Conservation (phyloP, 192 early-diverging fungal species). For the Backusella psychrophila region DNA sequence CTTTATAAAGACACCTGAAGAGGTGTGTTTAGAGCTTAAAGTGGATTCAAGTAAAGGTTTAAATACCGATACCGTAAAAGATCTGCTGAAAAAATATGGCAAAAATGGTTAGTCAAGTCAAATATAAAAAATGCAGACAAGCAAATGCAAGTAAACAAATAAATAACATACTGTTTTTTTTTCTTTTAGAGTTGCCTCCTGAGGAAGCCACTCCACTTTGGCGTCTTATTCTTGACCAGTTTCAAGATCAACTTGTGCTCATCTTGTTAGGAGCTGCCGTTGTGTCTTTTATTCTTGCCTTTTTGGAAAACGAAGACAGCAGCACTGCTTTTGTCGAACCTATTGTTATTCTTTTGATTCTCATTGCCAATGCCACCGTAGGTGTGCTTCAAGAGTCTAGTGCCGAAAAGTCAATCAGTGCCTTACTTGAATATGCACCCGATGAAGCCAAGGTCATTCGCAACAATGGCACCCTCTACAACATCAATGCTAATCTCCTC, state of each 20-base stretch:
- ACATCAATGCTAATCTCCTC: slow-evolving; percentile 72
- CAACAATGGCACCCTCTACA: slow-evolving; percentile 61
- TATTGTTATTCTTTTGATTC: slow-evolving; percentile 94
- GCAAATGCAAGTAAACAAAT: background rate
- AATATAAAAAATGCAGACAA: background rate
- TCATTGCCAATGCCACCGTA: slow-evolving; percentile 97
- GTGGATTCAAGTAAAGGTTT: slow-evolving; percentile 71
- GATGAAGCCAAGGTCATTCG: slow-evolving; percentile 93
- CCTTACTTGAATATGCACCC: slow-evolving; percentile 93
- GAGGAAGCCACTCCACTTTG: slow-evolving; percentile 89
- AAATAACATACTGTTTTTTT: slow-evolving; percentile 9
- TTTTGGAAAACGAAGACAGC: slow-evolving; percentile 70
- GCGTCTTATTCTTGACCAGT: slow-evolving; percentile 94
- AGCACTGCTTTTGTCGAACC: slow-evolving; percentile 98
- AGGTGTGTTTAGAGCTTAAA: slow-evolving; percentile 56
- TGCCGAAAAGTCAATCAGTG: slow-evolving; percentile 97
- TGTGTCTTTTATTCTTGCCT: slow-evolving; percentile 90
- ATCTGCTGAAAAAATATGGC: slow-evolving; percentile 66
- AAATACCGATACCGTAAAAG: slow-evolving; percentile 54
- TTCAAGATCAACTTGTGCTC: slow-evolving; percentile 97
- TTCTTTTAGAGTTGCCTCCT: slow-evolving; percentile 77
- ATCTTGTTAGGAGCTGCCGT: slow-evolving; percentile 90
- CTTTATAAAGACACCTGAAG: slow-evolving; percentile 19
- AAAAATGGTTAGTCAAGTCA: slow-evolving; percentile 66
- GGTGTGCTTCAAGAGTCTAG: slow-evolving; percentile 96